phyloP scores from a whole-genome alignment of 1,284 basidiomycete species.

The Cryptococcus deneoformans region DNA sequence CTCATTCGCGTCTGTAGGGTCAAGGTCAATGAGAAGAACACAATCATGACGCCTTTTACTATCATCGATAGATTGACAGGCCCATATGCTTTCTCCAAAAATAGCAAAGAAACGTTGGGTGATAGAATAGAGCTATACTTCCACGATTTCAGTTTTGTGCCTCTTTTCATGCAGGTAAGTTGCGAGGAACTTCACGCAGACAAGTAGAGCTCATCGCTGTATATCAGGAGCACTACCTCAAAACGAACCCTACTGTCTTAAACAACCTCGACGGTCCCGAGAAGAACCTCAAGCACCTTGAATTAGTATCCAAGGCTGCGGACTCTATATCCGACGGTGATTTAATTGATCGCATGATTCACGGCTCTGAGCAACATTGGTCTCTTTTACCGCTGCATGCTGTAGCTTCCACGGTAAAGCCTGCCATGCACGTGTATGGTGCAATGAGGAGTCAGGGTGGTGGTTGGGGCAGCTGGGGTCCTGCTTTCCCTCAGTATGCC shows the following conservation, averaged over 20 bases:
- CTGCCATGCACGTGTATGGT: slow-evolving; percentile 79
- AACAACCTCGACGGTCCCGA: slow-evolving; percentile 61
- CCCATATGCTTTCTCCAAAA: slow-evolving; percentile 83
- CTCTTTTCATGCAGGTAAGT: slow-evolving; percentile 85
- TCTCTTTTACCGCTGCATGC: slow-evolving; percentile 91
- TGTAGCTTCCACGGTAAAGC: slow-evolving; percentile 80
- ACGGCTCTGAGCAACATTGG: slow-evolving; percentile 95
- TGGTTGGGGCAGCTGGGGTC: slow-evolving; percentile 57
- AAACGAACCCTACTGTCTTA: slow-evolving; percentile 67
- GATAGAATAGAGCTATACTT: slow-evolving; percentile 98
- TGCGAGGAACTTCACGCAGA: background rate
- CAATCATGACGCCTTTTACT: slow-evolving; percentile 86
- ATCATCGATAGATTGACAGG: slow-evolving; percentile 81
- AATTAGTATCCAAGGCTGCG: slow-evolving; percentile 82
- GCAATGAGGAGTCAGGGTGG: slow-evolving; percentile 31
- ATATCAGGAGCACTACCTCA: slow-evolving; percentile 82
- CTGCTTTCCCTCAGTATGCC: slow-evolving; percentile 75
- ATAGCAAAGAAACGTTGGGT: slow-evolving; percentile 72
- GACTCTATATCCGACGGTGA: slow-evolving; percentile 93
- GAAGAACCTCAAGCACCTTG: slow-evolving; percentile 65
- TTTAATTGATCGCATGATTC: slow-evolving; percentile 90
- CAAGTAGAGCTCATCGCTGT: background rate
- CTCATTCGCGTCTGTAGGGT: slow-evolving; percentile 54
- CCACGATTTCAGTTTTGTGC: slow-evolving; percentile 90
- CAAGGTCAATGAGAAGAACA: slow-evolving; percentile 87